Evolutionary conservation across 305 asterid genomes (phyloP), one percentile per base, ranked within the genome.

Genomic region (Solanum aculeatissimum): DNA sequence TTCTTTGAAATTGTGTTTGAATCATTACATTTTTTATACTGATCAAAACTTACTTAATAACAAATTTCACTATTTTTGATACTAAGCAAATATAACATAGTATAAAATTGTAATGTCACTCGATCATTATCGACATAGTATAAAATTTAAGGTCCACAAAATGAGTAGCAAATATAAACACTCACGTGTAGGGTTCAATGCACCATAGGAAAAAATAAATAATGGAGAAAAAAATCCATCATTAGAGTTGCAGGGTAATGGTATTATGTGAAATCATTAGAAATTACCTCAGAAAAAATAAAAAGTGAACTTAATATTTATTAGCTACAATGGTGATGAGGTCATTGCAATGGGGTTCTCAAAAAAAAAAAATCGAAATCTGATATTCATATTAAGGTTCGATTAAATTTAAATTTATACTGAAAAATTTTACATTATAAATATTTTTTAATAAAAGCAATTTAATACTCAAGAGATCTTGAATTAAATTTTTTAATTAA

Each of bases 181-280:
- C 86, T 89, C 93, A 91, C 93, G 93, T 91, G 93, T 86, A 87
- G 93, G 91, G 91, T 91, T 88, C 86, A 89, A 88, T 88, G 91
- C 88, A 89, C 85, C 91, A 88, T 6, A 70, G 27, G 84, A 83
- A 87, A 54, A 42, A 60, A 68, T 7, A 69, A 83, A 83, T 83
- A 83, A 83, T 83, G 43, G 87, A 83, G 85, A 87, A 70, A 19
- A 89, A 1, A 85, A 23, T 86, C 86, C 93, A 91, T 91, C 91
- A 91, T 91, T 89, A 91, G 87, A 79, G 79, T 86, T 91, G 89
- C 91, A 89, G 91, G 88, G 86, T 51, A 91, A 87, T 87, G 89
- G 84, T 86, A 89, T 89, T 86, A 91, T 89, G 88, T 80, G 92
- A 91, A 91, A 91, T 91, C 74, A 91, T 91, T 88, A 88, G 81